A percentile compares a stretch with the other conserved stretches of the same genome.
Evolutionary conservation across 306 rosid genomes (phyloP).

Genomic region (Urtica urens): DNA sequence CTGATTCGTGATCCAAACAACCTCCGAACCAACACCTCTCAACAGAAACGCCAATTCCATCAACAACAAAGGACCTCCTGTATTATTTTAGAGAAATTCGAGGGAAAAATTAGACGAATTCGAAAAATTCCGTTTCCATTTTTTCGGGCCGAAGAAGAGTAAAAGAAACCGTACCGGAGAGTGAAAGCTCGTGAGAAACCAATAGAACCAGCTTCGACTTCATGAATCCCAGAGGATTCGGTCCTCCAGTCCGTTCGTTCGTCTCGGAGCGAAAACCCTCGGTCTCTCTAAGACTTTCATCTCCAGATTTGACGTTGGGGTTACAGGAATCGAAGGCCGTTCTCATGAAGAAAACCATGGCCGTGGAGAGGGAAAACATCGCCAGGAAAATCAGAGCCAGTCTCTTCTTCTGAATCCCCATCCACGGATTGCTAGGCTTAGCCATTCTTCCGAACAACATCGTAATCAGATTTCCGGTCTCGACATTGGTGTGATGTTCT

Average conservation of each 20-base stretch:
- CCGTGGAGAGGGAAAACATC: slow-evolving; percentile 48
- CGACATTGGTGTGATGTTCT: too few relatives aligned
- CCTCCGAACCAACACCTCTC: slow-evolving; percentile 61
- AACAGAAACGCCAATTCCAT: slow-evolving; percentile 75
- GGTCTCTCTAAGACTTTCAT: slow-evolving; percentile 17
- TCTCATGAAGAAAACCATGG: slow-evolving; percentile 42
- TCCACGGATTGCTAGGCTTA: slow-evolving; percentile 32
- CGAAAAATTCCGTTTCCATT: slow-evolving; percentile 4
- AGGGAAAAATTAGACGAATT: background rate
- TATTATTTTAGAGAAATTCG: background rate
- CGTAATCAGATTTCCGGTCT: too few relatives aligned
- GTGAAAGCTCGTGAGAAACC: slow-evolving; percentile 81
- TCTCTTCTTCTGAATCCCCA: slow-evolving; percentile 43
- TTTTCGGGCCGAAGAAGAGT: background rate
- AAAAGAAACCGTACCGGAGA: slow-evolving; percentile 40
- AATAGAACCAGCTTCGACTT: slow-evolving; percentile 76
- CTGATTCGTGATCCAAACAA: slow-evolving; percentile 68
- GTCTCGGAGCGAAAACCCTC: slow-evolving; percentile 28
- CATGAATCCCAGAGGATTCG: slow-evolving; percentile 55
- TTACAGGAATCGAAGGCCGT: slow-evolving; percentile 40
- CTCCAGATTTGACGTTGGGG: slow-evolving; percentile 3
- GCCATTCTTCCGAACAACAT: too few relatives aligned
- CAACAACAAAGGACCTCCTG: slow-evolving; percentile 64
- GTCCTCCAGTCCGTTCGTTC: background rate
- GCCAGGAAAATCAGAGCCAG: slow-evolving; percentile 44